Evolutionary conservation across 1,284 basidiomycete genomes (phyloP), one percentile per base, ranked within the genome.

Genomic region (Sporisorium sorghi): DNA sequence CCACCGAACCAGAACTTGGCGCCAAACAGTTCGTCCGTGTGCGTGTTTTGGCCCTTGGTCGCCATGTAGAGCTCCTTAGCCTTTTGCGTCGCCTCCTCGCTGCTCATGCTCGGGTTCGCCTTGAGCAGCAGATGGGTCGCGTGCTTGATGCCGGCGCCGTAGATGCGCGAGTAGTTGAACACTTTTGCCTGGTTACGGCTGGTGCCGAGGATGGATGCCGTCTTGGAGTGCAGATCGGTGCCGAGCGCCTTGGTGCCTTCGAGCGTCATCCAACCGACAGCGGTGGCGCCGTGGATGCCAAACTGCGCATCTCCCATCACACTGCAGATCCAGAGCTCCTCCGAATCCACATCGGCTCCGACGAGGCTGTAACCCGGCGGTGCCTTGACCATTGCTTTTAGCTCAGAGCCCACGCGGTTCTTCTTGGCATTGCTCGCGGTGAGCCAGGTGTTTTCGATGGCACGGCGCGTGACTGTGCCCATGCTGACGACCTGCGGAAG

Each of bases 221-320:
- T 97, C 87, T 97, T 98, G 26, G 94, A 97, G 83, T 99, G 96
- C 54, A 99, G 86, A 85, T 99, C 97, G 3, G 96, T 99, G 6
- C 94, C 96, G 0, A 92, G 91, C 0, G 91, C 88, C 85, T 99
- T 99, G n/a, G 95, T 97, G 1, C 97, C 97, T 85, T 99, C 97
- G 26, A 99, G 89, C 12, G 96, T 99, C 96, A 99, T 99, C 97
- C 96, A 99, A 0, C 96, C 97, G 47, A 99, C 91, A 0, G 96
- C 94, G 0, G 95, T 97, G 3, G 94, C 94, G 17, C 97, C 96
- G 78, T 99, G 96, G 62, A 97, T 86, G 9, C 96, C 97, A 83
- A 99, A 97, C 85, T 99, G 96, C 0, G 95, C 93, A 83, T 99
- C 97, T 4, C 96, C 96, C 93, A 98, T 97, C 66, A 94, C 93